Base-by-base conservation (phyloP, 2,329 filamentous ascomycete species). In the Exophiala lecanii-corni region DNA sequence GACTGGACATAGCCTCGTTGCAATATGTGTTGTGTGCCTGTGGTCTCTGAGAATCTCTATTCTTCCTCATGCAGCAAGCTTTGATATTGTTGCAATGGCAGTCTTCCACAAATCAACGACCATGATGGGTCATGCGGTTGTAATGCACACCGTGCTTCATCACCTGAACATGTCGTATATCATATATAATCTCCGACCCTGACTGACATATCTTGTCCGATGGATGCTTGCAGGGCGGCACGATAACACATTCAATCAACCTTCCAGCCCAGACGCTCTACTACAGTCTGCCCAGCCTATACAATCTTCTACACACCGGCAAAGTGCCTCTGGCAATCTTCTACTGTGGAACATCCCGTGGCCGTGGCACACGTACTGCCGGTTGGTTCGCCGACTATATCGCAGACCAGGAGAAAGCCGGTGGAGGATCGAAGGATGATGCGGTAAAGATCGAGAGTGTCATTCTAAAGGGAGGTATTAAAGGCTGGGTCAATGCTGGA, bases 171-270 rank as follows among this genome's bases (percentile, higher is more conserved):
- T n/a, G n/a, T n/a, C n/a, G n/a, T n/a, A n/a, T n/a, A n/a, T n/a
- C n/a, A n/a, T n/a, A n/a, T n/a, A n/a, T n/a, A n/a, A n/a, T n/a
- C n/a, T n/a, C n/a, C n/a, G n/a, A n/a, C n/a, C n/a, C n/a, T n/a
- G n/a, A n/a, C n/a, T n/a, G n/a, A n/a, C n/a, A n/a, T n/a, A n/a
- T n/a, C n/a, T n/a, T n/a, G n/a, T n/a, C n/a, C n/a, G n/a, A n/a
- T n/a, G n/a, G n/a, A n/a, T n/a, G n/a, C n/a, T n/a, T n/a, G 26
- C 46, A 76, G 75, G 80, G 81, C 18, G 80, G 79, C 30, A 81
- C 78, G 0, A 74, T 84, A 41, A 62, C 63, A 6, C 72, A 70
- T 2, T 79, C 78, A 1, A 65, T 83, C 16, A 69, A 69, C 43
- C 56, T 68, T 1, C 65, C 64, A 2, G 65, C 66, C 1, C 66